Evolutionary conservation across 2,329 filamentous ascomycete species (phyloP).

Genomic region (Fusarium sp.): DNA sequence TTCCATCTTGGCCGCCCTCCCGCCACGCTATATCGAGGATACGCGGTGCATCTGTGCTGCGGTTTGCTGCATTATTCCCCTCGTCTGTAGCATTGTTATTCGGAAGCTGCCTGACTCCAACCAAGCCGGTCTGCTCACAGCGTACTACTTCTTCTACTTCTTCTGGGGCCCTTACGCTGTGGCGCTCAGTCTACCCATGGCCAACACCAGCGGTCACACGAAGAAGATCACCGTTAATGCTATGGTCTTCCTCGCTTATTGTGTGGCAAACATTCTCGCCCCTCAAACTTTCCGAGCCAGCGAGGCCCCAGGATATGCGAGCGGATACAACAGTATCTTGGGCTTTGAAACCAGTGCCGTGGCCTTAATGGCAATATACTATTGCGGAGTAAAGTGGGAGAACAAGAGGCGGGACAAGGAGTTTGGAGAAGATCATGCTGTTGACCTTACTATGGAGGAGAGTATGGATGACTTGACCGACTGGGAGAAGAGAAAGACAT

Average conservation of each 20-base stretch:
- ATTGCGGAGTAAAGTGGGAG: no score
- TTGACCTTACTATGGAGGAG: no score
- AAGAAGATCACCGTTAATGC: background rate
- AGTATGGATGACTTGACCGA: no score
- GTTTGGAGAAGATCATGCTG: no score
- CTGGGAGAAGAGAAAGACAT: no score
- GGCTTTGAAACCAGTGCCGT: no score
- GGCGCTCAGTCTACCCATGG: background rate
- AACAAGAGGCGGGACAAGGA: no score
- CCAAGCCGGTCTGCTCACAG: background rate
- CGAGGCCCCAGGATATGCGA: background rate
- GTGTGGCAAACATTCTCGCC: background rate
- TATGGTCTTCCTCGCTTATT: conserved; percentile 2
- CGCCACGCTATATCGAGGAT: no score
- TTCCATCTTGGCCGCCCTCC: background rate
- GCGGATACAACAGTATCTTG: no score
- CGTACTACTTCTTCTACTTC: background rate
- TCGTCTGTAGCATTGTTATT: background rate
- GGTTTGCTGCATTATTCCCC: no score
- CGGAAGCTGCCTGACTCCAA: background rate
- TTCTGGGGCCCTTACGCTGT: background rate
- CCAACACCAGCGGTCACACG: conserved; percentile 5
- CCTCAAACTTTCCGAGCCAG: background rate
- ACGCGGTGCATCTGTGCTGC: no score
- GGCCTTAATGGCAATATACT: no score